Evolutionary conservation across 2,329 filamentous ascomycete species (phyloP).

Genomic region (Diaporthe humulicola): DNA sequence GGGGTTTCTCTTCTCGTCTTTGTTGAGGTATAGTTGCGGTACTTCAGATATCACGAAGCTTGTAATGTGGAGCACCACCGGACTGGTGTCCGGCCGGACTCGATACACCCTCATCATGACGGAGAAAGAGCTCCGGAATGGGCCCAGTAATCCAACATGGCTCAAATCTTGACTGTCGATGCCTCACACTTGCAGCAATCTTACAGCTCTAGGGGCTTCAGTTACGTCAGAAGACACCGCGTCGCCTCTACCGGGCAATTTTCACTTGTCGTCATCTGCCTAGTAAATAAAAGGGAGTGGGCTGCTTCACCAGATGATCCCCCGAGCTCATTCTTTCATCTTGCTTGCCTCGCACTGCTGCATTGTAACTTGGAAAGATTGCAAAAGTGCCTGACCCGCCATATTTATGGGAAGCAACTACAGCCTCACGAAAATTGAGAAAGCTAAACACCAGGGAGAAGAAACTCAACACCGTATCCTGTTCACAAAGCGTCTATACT

Average conservation of each 20-base stretch:
- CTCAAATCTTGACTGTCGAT: neutral
- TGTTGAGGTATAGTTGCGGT: neutral
- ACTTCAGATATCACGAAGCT: conserved; percentile 13
- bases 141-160: neutral
- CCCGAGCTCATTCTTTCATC: neutral
- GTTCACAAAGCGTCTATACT: neutral
- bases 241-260: neutral
- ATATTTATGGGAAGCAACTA: neutral
- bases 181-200: neutral
- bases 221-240: conserved; percentile 21
- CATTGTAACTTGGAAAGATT: neutral
- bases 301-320: neutral
- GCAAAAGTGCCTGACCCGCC: neutral
- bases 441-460: neutral
- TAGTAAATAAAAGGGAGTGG: neutral
- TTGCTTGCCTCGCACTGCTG: neutral
- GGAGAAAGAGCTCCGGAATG: conserved; percentile 28
- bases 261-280: neutral
- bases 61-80: conserved; percentile 12
- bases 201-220: neutral
- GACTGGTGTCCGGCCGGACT: neutral
- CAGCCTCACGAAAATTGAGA: neutral
- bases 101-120: neutral
- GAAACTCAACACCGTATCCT: neutral
- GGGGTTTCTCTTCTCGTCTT: neutral